A percentile compares a stretch with the other conserved stretches of the same genome.
Conservation (phyloP, 108 stramenopile genomes). For the Schizochytrium sp. region DNA sequence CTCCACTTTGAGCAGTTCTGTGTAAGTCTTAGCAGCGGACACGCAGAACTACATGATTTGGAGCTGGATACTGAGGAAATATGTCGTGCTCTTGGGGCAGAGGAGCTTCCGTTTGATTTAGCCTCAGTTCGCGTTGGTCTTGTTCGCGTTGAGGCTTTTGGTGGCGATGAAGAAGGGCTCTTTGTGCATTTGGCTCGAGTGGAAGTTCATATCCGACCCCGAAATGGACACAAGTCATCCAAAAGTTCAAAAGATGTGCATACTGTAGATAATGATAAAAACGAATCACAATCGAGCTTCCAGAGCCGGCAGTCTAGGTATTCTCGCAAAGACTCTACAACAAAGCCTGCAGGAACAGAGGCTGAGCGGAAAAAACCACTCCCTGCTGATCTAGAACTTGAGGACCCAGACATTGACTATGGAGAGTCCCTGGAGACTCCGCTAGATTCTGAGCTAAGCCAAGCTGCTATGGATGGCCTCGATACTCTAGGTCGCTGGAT, state of each 20-base stretch:
- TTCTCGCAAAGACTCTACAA: not conserved
- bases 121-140: not conserved
- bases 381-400: slow-evolving; percentile 14
- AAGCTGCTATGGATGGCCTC: slow-evolving; percentile 30
- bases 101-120: slow-evolving; percentile 19
- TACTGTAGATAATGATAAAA: not conserved
- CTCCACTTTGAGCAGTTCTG: slow-evolving; percentile 56
- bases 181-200: slow-evolving; percentile 26
- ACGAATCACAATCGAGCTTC: not conserved
- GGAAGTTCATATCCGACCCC: slow-evolving; percentile 5
- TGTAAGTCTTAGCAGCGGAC: slow-evolving; percentile 11
- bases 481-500: slow-evolving; percentile 47
- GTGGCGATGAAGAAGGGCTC: slow-evolving; percentile 57
- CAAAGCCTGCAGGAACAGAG: not conserved
- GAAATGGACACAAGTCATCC: not conserved
- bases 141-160: slow-evolving; percentile 16
- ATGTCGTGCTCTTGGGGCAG: not conserved
- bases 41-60: slow-evolving; percentile 34
- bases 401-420: slow-evolving; percentile 18
- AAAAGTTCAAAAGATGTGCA: not conserved
- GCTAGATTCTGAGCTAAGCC: slow-evolving; percentile 11
- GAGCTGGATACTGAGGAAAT: slow-evolving; percentile 26
- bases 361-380: not conserved
- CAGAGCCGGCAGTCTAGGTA: no score
- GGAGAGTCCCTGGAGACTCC: slow-evolving; percentile 33